Base-by-base conservation (phyloP, 1,284 basidiomycete genomes). In the Cutaneotrichosporon arboriforme region DNA sequence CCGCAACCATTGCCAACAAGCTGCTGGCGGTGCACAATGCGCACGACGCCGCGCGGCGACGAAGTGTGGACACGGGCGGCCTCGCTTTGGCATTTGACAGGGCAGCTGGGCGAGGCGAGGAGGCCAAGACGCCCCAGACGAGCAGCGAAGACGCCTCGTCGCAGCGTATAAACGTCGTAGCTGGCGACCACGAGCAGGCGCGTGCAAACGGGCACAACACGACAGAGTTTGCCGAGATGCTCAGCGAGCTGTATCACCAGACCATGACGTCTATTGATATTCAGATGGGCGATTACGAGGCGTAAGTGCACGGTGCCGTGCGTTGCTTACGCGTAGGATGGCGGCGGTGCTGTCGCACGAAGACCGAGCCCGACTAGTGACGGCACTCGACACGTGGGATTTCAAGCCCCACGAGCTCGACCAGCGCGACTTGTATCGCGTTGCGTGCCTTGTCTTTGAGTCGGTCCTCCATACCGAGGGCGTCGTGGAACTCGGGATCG, bases 51-150 rank as follows among this genome's bases (percentile, higher is more conserved):
- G 35, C 49, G 0, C 38, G 83, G n/a, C 71, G 88, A 53, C 78
- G 86, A 44, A 89, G 87, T 68, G 87, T 90, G 55, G 90, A 92
- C 69, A 81, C 88, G 38, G 88, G 89, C 22, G 88, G 89, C 37
- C 80, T 92, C 52, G 83, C 84, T 52, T 82, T 89, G 41, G 88
- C 88, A 1, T 81, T 88, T 38, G 79, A 79, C 54, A 81, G 83
- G 57, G 79, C 68, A 3, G 26, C 26, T 5, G 26, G 26, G 26
- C 26, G n/a, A n/a, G n/a, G n/a, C n/a, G n/a, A 31, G 26, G 26
- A 10, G 13, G 34, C 35, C 15, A 48, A 51, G 42, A 41, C 43
- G 13, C 18, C 41, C 21, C 37, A 21, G 51, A 62, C 38, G 26
- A 52, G 33, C 22, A 7, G 39, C 42, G 14, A 22, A 12, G 54